These are phyloP conservation scores for Takashimella tepidaria DNA, from an alignment of 1,284 basidiomycete genomes.

Conservation along the genomic window DNA sequence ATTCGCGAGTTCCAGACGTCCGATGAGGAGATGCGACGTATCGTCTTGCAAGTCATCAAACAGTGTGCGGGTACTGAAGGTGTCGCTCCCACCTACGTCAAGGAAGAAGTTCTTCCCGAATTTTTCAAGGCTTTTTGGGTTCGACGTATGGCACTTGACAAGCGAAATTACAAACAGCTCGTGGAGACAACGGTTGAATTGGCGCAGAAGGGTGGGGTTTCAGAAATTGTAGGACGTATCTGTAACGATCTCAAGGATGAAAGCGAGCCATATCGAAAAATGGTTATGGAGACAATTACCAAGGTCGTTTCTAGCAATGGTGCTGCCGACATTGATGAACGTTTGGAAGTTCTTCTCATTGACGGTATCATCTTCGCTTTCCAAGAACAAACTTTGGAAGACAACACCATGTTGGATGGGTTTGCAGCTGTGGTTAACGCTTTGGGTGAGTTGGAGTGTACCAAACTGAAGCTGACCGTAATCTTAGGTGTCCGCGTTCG, in stretches of 20 bases:
- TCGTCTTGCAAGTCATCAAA: slow-evolving; percentile 97
- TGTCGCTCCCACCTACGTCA: slow-evolving; percentile 88
- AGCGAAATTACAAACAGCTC: slow-evolving; percentile 92
- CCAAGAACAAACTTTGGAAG: slow-evolving; percentile 98
- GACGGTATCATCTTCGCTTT: slow-evolving; percentile 99
- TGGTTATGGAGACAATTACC: slow-evolving; percentile 99
- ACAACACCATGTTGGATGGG: slow-evolving; percentile 98
- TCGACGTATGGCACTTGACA: slow-evolving; percentile 92
- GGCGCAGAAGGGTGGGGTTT: slow-evolving; percentile 91
- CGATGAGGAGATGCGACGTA: slow-evolving; percentile 99
- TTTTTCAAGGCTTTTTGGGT: slow-evolving; percentile 99
- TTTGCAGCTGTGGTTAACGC: slow-evolving; percentile 97
- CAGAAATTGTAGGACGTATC: slow-evolving; percentile 90
- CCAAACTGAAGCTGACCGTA: neutral
- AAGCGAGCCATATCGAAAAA: slow-evolving; percentile 95
- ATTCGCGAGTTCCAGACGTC: slow-evolving; percentile 99
- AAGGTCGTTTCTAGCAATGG: slow-evolving; percentile 90
- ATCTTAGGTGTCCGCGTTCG: slow-evolving; percentile 85
- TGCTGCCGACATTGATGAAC: slow-evolving; percentile 93
- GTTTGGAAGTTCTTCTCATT: slow-evolving; percentile 86
- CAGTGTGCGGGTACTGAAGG: slow-evolving; percentile 98
- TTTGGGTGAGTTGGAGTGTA: slow-evolving; percentile 52
- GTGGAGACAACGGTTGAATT: slow-evolving; percentile 98
- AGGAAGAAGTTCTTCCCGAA: slow-evolving; percentile 96
- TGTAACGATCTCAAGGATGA: slow-evolving; percentile 97